These are phyloP conservation scores for Phytophthora megakarya DNA, from an alignment of 352 stramenopile species.

Conservation along the genomic window DNA sequence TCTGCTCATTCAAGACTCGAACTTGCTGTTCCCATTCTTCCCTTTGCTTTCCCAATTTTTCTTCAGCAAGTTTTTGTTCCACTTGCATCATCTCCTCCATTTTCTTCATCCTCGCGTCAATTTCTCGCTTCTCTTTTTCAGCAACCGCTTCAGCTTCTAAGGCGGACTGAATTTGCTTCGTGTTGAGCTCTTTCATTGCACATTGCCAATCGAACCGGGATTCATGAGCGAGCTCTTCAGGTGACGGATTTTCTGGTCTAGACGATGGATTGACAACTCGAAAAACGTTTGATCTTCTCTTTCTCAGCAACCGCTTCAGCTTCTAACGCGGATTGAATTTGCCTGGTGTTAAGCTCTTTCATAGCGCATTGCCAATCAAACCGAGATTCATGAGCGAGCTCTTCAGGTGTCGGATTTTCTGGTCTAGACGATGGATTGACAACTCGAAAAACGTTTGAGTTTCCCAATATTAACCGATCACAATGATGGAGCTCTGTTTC, in stretches of 20 bases:
- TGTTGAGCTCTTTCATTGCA: conserved; percentile 85
- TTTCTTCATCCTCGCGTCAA: conserved; percentile 69
- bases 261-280: conserved; percentile 69
- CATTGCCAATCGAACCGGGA: conserved; percentile 77
- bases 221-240: conserved; percentile 47
- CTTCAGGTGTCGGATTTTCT: conserved; percentile 28
- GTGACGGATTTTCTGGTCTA: conserved; percentile 22
- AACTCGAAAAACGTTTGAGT: conserved; percentile 81
- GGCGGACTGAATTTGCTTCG: conserved; percentile 63
- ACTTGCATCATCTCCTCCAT: conserved; percentile 78
- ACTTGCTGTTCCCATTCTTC: conserved; percentile 81
- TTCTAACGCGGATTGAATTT: no score
- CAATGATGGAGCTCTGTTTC: conserved; percentile 53
- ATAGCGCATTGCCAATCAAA: conserved; percentile 82
- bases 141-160: conserved; percentile 61
- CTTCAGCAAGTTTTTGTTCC: conserved; percentile 61
- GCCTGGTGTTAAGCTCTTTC: conserved; percentile 84
- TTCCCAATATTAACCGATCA: conserved; percentile 76
- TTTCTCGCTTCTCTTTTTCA: conserved; percentile 77
- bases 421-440: conserved; percentile 56
- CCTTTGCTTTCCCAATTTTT: conserved; percentile 63
- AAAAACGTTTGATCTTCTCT: conserved; percentile 82
- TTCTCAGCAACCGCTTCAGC: no score
- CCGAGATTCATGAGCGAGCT: conserved; percentile 50
- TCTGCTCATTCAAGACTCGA: conserved; percentile 68